Evolutionary conservation across 73 alveolate species (phyloP).

Genomic region (Urostyla sp.): DNA sequence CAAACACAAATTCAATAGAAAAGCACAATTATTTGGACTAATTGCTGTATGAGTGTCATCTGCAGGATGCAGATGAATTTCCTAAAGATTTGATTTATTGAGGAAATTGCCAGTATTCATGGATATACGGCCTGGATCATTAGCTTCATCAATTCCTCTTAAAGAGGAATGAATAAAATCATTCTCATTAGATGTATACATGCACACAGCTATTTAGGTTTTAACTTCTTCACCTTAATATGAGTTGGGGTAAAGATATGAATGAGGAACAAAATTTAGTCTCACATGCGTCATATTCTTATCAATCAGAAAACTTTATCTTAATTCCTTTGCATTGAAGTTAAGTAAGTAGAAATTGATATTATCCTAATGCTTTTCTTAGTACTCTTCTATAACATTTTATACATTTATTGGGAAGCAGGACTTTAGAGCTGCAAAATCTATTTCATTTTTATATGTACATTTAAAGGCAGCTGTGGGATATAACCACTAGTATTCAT

Average conservation of each 20-base stretch:
- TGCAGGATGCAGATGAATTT: conserved; percentile 59
- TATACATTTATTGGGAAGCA: background rate
- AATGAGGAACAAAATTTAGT: conserved; percentile 53
- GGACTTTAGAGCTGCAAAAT: background rate
- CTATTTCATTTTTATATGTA: background rate
- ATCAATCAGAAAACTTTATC: conserved; percentile 2
- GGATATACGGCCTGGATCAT: conserved; percentile 42
- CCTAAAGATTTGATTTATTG: background rate
- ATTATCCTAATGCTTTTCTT: conserved; percentile 1
- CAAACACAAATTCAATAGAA: conserved; percentile 21
- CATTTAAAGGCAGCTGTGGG: conserved; percentile 35
- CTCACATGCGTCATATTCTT: background rate
- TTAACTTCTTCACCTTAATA: conserved; percentile 18
- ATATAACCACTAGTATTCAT: conserved; percentile 40
- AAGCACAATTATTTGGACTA: conserved; percentile 58
- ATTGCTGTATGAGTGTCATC: conserved; percentile 36
- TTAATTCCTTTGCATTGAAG: conserved; percentile 28
- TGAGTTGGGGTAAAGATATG: conserved; percentile 24
- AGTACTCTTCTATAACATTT: background rate
- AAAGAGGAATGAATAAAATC: conserved; percentile 17
- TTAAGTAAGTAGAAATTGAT: conserved; percentile 17
- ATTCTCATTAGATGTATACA: background rate
- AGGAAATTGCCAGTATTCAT: conserved; percentile 17
- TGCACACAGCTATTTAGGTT: background rate
- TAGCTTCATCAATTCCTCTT: conserved; percentile 43